Evolutionary conservation across 352 stramenopile genomes (phyloP), one percentile per base, ranked within the genome.

Genomic region (Phytophthora fragariae): DNA sequence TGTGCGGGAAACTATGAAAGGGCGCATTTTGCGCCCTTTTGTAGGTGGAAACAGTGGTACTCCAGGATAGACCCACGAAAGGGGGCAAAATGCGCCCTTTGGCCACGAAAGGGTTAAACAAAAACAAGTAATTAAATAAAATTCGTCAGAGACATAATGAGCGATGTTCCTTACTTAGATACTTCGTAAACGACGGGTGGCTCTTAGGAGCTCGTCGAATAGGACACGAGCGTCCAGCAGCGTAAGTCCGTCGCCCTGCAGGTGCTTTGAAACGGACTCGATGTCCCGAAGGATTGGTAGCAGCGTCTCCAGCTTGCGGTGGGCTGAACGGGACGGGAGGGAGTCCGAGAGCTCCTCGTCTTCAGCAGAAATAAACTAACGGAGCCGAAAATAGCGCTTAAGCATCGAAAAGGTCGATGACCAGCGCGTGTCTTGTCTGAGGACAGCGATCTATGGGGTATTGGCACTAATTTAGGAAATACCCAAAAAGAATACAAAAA

Each of bases 161-260:
- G 12, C 37, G 37, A 46, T 46, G 37, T 15, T 54, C 9, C 56
- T 49, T 65, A 65, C 55, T 44, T 1, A 71, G 31, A 37, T 60
- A 71, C 5, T 60, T 53, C 0, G 39, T 1, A 3, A 71, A 50
- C 19, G 44, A 63, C 11, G 54, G 63, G 0, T 15, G 55, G 5
- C 15, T 55, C 3, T 65, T 17, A 61, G 5, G 0, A 71, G 15
- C 1, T 9, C 56, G 33, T 65, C 55, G 46, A 70, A 59, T 1
- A 59, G 17, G 11, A 44, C 56, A 17, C 63, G 29, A 0, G 11
- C 31, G 7, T 64, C 54, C 0, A 69, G 39, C 14, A 70, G 31
- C 37, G 3, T 46, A 14, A 46, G 12, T 12, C 12, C 12, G 11
- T 46, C 37, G 37, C 37, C 5, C 12, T 17, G 37, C 11, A 46